Evolutionary conservation across 345 rosid genomes (phyloP), one percentile per base, ranked within the genome.

Genomic region (Acer saccharum): DNA sequence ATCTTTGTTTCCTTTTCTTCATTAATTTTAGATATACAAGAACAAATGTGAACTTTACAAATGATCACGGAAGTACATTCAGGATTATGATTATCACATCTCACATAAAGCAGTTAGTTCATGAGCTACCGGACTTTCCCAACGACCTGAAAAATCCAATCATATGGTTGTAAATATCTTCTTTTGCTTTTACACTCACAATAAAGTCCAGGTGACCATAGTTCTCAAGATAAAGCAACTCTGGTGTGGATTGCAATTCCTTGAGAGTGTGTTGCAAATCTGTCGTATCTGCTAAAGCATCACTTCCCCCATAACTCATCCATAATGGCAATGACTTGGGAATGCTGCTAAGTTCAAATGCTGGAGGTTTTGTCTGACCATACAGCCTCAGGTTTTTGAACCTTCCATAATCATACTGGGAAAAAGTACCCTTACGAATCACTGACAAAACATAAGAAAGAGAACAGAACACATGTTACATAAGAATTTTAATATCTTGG

Each of bases 351-450:
- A 95, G 91, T 77, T 92, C 85, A 71, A 92, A 95, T 65, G 83
- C 85, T 0, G 98, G 96, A 68, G 99, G 97, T 72, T 81, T 86
- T 4, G 74, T 50, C 55, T 75, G 82, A 52, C 97, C 92, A 76
- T 93, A 93, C 0, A 74, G 48, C 86, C 74, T 79, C 75, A 87
- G 61, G 79, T 93, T 95, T 81, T 90, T 89, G 62, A 90, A 55
- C n/a, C 86, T 27, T 44, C 98, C 99, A 61, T 91, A 93, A 78
- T 95, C 97, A 68, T 90, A 93, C 64, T 74, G 86, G 14, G 97
- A 79, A 81, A 93, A 93, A 1, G 89, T 91, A 73, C 94, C 99
- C 76, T 89, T 88, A n/a, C 98, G 96, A 80, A 93, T 93, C 98
- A 95, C 98, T 95, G 86, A 62, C 29, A 69, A 54, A 54, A 55